Base-by-base conservation (phyloP, 352 stramenopile species). In the Elongisporangium undulatum region DNA sequence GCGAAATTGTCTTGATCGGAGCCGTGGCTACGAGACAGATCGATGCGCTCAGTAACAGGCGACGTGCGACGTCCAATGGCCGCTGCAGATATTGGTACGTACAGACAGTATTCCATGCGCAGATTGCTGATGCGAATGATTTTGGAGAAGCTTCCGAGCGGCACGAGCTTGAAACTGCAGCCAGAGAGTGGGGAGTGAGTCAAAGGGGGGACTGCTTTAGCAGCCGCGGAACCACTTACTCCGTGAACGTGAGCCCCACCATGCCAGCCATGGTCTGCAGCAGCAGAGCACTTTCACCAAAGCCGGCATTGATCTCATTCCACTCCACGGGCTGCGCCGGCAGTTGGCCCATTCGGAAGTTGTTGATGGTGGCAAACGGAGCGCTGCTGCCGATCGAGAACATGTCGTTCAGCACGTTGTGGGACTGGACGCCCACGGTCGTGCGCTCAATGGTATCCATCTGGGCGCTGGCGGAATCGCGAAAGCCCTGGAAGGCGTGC, bases 221-320 rank as follows among this genome's bases (percentile, higher is more conserved):
- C 8, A 15, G 29, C 2, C 29, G 26, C 4, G 26, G 13, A 45
- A 56, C 4, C 21, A 77, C 76, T 34, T 75, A 95, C 80, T 90
- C 75, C 17, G 76, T 59, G 34, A 96, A 92, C 19, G 86, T 72
- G 26, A 93, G 22, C 0, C 72, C 83, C 38, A 96, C 54, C 22
- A 76, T 72, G 12, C 58, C 70, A 0, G 79, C 76, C 54, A 96
- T 60, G 7, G 79, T 89, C 39, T 85, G 69, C 16, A 95, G 51
- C 19, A 95, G 58, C 52, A 94, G 63, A 13, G 84, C 84, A 23
- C 71, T 80, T 56, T 96, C 82, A 7, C 87, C 87, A 7, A 92
- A 77, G 6, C 73, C 87, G 22, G 87, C 82, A 24, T 96, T 96
- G 66, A 94, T 94, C 60, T 96, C 87, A 59, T 95, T 91, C 87